A percentile compares a stretch with the other conserved stretches of the same genome.
Evolutionary conservation across 495 filamentous ascomycete species (phyloP).

Genomic region (Penicillium soppii): DNA sequence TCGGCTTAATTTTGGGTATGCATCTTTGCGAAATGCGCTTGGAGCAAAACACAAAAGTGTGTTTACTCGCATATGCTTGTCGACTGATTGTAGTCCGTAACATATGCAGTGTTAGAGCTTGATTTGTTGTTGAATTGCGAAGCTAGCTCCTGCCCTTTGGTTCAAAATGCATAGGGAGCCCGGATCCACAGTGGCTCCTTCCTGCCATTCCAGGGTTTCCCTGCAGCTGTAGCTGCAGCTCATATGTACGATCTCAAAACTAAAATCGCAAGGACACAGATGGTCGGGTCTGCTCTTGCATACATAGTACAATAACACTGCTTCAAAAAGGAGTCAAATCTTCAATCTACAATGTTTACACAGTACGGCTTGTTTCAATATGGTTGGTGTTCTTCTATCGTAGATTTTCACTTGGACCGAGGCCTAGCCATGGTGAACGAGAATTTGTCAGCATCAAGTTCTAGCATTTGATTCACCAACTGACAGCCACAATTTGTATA

Average conservation of each 20-base stretch:
- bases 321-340: not conserved
- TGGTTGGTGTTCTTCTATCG: not conserved
- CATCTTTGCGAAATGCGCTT: not conserved
- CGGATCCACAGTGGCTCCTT: slow-evolving; percentile 3
- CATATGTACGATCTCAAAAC: slow-evolving; percentile 26
- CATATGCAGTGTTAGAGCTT: slow-evolving; percentile 3
- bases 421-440: not conserved
- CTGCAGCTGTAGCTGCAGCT: slow-evolving; percentile 23
- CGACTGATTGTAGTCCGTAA: not conserved
- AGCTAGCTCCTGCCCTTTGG: not conserved
- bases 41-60: not conserved
- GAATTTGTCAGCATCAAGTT: not conserved
- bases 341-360: not conserved
- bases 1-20: not conserved
- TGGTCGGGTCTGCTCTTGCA: slow-evolving; percentile 8
- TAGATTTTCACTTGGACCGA: not conserved
- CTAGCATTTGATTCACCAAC: slow-evolving; percentile 1
- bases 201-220: slow-evolving; percentile 12
- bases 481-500: not conserved
- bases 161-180: not conserved
- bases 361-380: not conserved
- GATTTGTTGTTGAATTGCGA: not conserved
- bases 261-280: slow-evolving; percentile 18
- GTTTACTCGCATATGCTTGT: not conserved
- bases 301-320: slow-evolving; percentile 3